Evolutionary conservation across 2,329 filamentous ascomycete species (phyloP).

Genomic region (Exserohilum turcica): DNA sequence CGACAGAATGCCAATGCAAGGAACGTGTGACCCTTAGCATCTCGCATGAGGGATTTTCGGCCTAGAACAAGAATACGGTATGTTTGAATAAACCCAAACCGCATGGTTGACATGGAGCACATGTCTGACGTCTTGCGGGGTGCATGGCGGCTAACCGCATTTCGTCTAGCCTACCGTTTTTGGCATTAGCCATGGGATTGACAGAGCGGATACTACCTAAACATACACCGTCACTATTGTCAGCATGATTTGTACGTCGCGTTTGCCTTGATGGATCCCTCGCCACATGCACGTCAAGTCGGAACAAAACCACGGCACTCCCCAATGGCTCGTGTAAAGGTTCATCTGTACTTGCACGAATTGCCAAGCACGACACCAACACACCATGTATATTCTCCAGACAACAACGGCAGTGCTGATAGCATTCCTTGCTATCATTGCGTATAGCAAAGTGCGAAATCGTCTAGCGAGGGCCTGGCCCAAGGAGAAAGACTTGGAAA

Average conservation of each 20-base stretch:
- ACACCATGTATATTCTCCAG: conserved; percentile 26
- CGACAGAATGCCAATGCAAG: background rate
- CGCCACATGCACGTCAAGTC: background rate
- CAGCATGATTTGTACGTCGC: conserved; percentile 6
- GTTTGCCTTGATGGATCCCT: background rate
- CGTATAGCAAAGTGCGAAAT: conserved; percentile 23
- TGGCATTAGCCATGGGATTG: conserved; percentile 4
- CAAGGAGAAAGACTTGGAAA: conserved; percentile 24
- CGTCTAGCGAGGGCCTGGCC: conserved; percentile 20
- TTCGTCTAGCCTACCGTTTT: conserved; percentile 8
- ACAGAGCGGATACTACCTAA: conserved; percentile 5
- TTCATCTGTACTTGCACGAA: background rate
- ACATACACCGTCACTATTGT: conserved; percentile 1
- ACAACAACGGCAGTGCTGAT: conserved; percentile 29
- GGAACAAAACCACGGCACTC: background rate
- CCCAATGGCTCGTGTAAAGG: background rate
- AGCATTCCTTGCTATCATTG: conserved; percentile 25
- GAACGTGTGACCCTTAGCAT: background rate
- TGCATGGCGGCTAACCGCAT: conserved; percentile 5
- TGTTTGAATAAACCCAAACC: background rate
- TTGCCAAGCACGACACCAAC: background rate
- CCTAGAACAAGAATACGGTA: background rate
- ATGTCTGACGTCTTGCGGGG: conserved; percentile 5
- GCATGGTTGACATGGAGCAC: background rate
- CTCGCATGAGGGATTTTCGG: background rate